A percentile compares a stretch with the other conserved stretches of the same genome.
phyloP scores from a whole-genome alignment of 2,329 filamentous ascomycete species.

The Aspergillus puulaauensis region DNA sequence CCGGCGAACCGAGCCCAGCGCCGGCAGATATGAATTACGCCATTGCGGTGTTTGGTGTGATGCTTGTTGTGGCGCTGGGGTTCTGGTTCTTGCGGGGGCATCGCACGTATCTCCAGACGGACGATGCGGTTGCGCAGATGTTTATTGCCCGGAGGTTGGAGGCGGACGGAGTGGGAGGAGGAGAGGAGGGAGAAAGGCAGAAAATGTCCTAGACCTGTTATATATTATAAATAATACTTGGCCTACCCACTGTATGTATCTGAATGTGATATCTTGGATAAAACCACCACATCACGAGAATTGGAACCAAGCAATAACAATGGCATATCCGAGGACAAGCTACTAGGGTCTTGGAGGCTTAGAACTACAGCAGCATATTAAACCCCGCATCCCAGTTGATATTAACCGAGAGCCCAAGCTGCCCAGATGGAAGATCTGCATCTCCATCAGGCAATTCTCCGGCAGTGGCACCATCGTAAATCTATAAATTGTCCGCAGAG shows the following conservation, averaged over 20 bases:
- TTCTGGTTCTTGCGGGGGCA: conserved; percentile 54
- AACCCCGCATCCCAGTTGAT: background rate
- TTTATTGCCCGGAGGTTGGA: conserved; percentile 16
- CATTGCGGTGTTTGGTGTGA: conserved; percentile 57
- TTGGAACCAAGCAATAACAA: no score
- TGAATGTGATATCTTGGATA: no score
- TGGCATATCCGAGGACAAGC: no score
- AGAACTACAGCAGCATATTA: background rate
- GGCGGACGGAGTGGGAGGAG: no score
- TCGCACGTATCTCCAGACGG: conserved; percentile 35
- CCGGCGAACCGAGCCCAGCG: conserved; percentile 44
- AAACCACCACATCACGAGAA: no score
- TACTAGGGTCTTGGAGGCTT: background rate
- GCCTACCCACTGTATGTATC: no score
- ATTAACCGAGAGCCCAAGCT: background rate
- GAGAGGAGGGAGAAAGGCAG: background rate
- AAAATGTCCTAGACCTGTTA: no score
- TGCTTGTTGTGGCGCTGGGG: conserved; percentile 50
- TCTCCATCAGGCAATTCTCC: conserved; percentile 1
- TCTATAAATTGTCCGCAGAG: background rate
- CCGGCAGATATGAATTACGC: conserved; percentile 57
- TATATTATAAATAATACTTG: no score
- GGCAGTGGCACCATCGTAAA: background rate
- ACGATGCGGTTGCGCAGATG: conserved; percentile 28
- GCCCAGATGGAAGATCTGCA: background rate